phyloP scores from a whole-genome alignment of 2,329 filamentous ascomycete genomes.

The Ceratocystis cacaofunesta region DNA sequence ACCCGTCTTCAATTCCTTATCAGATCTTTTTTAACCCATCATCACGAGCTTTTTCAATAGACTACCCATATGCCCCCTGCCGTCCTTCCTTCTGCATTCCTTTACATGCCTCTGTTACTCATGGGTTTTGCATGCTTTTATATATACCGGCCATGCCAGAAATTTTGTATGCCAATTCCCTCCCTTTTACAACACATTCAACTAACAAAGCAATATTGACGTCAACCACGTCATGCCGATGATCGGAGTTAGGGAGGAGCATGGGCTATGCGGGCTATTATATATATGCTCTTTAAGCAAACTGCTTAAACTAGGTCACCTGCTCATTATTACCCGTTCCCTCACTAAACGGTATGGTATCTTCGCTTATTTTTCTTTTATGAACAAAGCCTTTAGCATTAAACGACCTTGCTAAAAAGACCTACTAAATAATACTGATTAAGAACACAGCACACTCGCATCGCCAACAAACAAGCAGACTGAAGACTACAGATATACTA shows the following conservation, averaged over 20 bases:
- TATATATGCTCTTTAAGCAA: not conserved
- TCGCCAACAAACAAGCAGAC: not conserved
- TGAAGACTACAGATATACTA: not conserved
- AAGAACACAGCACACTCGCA: not conserved
- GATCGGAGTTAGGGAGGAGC: not conserved
- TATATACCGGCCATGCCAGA: not conserved
- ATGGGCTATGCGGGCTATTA: not conserved
- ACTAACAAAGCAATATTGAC: not conserved
- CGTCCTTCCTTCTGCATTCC: not conserved
- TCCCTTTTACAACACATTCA: not conserved
- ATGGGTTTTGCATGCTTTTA: no score
- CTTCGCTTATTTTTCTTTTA: no score
- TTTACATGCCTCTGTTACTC: no score
- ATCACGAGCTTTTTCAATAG: not conserved
- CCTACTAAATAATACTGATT: no score
- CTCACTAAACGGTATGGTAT: no score
- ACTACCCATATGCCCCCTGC: not conserved
- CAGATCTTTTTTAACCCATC: conserved; percentile 11
- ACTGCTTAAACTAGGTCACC: not conserved
- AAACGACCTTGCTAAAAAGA: not conserved
- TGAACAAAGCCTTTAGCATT: no score
- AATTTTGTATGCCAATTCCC: not conserved
- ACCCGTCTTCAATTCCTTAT: conserved; percentile 11
- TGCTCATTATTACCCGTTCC: no score
- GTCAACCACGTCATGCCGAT: not conserved